Evolutionary conservation across 2,329 filamentous ascomycete species (phyloP), one percentile per base, ranked within the genome.

Genomic region (Colletotrichum kahawae): DNA sequence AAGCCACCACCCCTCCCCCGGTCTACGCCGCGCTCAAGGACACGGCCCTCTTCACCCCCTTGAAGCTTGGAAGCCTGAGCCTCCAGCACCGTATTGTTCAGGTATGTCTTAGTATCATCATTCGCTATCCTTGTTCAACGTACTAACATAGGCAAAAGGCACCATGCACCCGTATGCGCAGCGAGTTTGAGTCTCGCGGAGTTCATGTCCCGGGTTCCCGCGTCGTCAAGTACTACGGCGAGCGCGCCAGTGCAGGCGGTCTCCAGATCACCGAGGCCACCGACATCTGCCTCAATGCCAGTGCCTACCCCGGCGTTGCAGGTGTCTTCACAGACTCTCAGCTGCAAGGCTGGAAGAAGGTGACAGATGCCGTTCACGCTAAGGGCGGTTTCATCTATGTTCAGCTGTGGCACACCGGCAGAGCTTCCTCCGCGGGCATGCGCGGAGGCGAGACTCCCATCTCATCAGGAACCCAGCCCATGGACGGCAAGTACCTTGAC

Each of bases 331-430:
- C 79, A 38, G 71, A 78, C 36, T 77, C 77, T 4, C 82, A 83
- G 74, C 72, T 83, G 4, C 71, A 85, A 2, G 89, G 85, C 0
- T 94, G 92, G 93, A 90, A 88, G 76, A 83, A 86, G 24, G 84
- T 94, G 56, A 92, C 90, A 4, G 88, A 91, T 51, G 90, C 88
- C 1, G 91, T 94, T 1, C 93, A 95, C 81, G 85, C 85, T 29
- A 92, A 92, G 79, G 90, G 90, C 7, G 88, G 87, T 27, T 90
- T 87, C 79, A 91, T 94, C 67, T 93, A 87, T 81, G 81, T 88
- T 2, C 93, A 94, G 79, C 84, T 94, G 0, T 93, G 91, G 87
- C 88, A 88, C 0, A 84, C 91, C 7, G 92, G 93, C 6, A 88
- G 93, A 3, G 87, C 88, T 4, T 81, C 70, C 1, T 73, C 85